Percentiles rank a stretch among this genome's conserved stretches.
Evolutionary conservation across 305 asterid genomes (phyloP).

Genomic region (Fraxinus velutina): DNA sequence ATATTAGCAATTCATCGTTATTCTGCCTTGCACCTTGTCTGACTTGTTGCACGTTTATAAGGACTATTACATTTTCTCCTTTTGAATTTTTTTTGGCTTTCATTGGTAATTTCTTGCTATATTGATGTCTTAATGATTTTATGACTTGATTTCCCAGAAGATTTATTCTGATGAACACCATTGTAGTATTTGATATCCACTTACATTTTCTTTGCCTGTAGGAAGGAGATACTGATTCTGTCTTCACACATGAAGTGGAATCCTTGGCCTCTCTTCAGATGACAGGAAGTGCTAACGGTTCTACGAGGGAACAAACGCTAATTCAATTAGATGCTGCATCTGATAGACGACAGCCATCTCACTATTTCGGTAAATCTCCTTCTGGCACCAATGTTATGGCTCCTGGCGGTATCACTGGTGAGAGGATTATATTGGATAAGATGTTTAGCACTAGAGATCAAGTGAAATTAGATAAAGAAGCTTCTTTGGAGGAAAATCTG

Average conservation of each 20-base stretch:
- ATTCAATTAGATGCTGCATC: slow-evolving; percentile 31
- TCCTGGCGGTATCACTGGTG: slow-evolving; percentile 31
- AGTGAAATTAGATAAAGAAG: slow-evolving; percentile 24
- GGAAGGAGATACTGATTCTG: slow-evolving; percentile 41
- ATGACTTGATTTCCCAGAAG: not conserved
- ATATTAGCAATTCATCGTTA: not conserved
- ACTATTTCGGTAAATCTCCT: slow-evolving; percentile 22
- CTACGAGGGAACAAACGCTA: slow-evolving; percentile 33
- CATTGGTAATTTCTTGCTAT: not conserved
- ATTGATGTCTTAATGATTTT: not conserved
- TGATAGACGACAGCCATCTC: slow-evolving; percentile 33
- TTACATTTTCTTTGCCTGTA: slow-evolving; percentile 24
- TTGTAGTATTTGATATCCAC: slow-evolving; percentile 22
- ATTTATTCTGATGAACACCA: not conserved
- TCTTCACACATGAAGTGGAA: slow-evolving; percentile 26
- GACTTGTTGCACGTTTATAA: not conserved
- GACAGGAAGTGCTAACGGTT: slow-evolving; percentile 15
- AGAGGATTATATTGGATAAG: slow-evolving; percentile 29
- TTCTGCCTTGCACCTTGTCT: not conserved
- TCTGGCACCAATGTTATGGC: slow-evolving; percentile 22
- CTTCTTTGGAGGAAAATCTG: slow-evolving; percentile 29
- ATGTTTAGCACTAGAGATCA: slow-evolving; percentile 28
- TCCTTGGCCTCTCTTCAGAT: slow-evolving; percentile 25
- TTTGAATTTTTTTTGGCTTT: not conserved
- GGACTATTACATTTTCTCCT: not conserved